Evolutionary conservation across 78 protist genomes (phyloP).

Genomic region (Dictyostelium intermedium): DNA sequence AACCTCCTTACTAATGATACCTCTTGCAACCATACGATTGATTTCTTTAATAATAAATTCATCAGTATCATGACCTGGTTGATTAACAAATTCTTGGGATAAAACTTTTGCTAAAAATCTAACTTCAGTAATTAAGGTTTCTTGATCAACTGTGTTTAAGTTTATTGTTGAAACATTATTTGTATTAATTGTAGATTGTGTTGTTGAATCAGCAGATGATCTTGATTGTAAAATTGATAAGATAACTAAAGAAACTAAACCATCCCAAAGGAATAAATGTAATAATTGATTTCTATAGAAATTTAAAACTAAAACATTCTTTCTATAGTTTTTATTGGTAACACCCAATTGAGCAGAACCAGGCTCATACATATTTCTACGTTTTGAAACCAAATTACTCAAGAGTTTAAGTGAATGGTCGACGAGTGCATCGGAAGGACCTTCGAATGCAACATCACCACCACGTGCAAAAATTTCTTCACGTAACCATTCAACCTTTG

Average conservation of each 20-base stretch:
- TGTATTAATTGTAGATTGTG: slow-evolving; percentile 4
- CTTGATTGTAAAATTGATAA: slow-evolving; percentile 4
- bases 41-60: slow-evolving; percentile 21
- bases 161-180: background rate
- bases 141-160: slow-evolving; percentile 12
- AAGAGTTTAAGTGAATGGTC: slow-evolving; percentile 58
- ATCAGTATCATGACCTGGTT: slow-evolving; percentile 60
- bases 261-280: slow-evolving; percentile 80
- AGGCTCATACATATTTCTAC: slow-evolving; percentile 79
- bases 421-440: slow-evolving; percentile 69
- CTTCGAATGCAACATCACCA: slow-evolving; percentile 80
- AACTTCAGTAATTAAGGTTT: slow-evolving; percentile 52
- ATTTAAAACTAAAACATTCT: slow-evolving; percentile 35
- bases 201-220: background rate
- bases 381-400: slow-evolving; percentile 49
- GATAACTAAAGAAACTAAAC: slow-evolving; percentile 58
- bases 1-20: background rate
- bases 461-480: slow-evolving; percentile 78
- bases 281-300: slow-evolving; percentile 79
- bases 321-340: slow-evolving; percentile 46
- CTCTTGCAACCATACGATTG: slow-evolving; percentile 26
- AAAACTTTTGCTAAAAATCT: slow-evolving; percentile 52
- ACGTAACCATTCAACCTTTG: slow-evolving; percentile 75
- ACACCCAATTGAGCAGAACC: slow-evolving; percentile 49
- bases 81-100: slow-evolving; percentile 70